Evolutionary conservation across 1,284 basidiomycete genomes (phyloP), one percentile per base, ranked within the genome.

Genomic region (Inonotus hispidus): DNA sequence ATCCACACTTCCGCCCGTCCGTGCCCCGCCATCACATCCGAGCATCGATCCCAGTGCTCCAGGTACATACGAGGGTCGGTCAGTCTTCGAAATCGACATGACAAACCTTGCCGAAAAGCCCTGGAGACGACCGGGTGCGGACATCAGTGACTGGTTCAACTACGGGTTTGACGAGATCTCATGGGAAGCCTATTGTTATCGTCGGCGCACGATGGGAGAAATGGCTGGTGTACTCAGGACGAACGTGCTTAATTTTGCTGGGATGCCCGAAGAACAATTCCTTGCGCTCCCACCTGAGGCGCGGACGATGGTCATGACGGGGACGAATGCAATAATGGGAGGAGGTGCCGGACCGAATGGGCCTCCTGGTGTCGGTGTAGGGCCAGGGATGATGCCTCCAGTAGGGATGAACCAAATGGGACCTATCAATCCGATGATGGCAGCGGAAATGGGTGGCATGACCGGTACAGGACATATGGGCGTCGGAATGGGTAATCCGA

Each of bases 111-210:
- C 89, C 23, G 90, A 92, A 61, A 96, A 97, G 72, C 89, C 91
- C 2, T 99, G 97, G 97, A 80, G 96, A 62, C 77, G 89, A 59
- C 91, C 95, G 8, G 97, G 97, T 16, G 88, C 93, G 6, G 94
- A 98, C 75, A 79, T 98, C 60, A 92, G 91, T 67, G 96, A 98
- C 76, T 99, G 93, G 89, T 99, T 99, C 78, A 99, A 99, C 75
- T 99, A 98, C 69, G 97, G 97, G 0, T 99, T 99, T 71, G 96
- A 99, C 72, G 97, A 99, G 74, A 82, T 93, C 13, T 90, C 90
- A 19, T 99, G 95, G 93, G 90, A 92, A 67, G 85, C 88, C 50
- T 99, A 95, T 73, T 90, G 92, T 68, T 88, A 90, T 71, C 87
- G 92, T 68, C 82, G 95, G 69, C 80, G 90, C 45, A 90, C 92